These are phyloP conservation scores for Penicillium nucicola DNA, from an alignment of 495 filamentous ascomycete genomes.

Conservation along the genomic window DNA sequence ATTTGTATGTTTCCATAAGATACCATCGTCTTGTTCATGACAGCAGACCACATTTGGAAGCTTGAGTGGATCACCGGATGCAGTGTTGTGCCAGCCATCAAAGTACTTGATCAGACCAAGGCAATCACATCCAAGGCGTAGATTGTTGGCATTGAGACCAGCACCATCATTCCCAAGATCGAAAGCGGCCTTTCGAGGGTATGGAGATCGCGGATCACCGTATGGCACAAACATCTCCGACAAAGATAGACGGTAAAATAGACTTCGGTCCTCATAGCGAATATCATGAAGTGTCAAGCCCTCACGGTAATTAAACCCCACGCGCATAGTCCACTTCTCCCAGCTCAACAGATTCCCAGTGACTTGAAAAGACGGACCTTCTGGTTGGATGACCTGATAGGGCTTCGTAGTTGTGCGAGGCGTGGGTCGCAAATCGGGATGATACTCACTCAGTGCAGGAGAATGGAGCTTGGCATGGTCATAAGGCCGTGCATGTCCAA, in stretches of 20 bases:
- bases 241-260: constrained; percentile 69
- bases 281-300: constrained; percentile 63
- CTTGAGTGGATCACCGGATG: constrained; percentile 46
- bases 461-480: constrained; percentile 43
- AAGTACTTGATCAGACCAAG: constrained; percentile 65
- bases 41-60: constrained; percentile 59
- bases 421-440: constrained; percentile 44
- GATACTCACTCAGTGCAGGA: constrained; percentile 59
- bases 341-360: constrained; percentile 46
- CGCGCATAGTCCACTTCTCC: constrained; percentile 66
- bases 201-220: constrained; percentile 61
- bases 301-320: constrained; percentile 64
- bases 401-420: constrained; percentile 66
- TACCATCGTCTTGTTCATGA: constrained; percentile 66
- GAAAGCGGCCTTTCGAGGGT: constrained; percentile 64
- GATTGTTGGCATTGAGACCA: constrained; percentile 64
- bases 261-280: constrained; percentile 59
- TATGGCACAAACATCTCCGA: constrained; percentile 76
- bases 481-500: constrained; percentile 15
- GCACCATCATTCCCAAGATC: constrained; percentile 67
- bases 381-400: constrained; percentile 70
- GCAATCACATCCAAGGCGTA: constrained; percentile 58
- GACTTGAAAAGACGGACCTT: constrained; percentile 66
- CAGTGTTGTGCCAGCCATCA: constrained; percentile 51
- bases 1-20: constrained; percentile 70